These are phyloP conservation scores for Melocanna baccifera DNA, from an alignment of 176 grass and related monocot species.

Conservation along the genomic window DNA sequence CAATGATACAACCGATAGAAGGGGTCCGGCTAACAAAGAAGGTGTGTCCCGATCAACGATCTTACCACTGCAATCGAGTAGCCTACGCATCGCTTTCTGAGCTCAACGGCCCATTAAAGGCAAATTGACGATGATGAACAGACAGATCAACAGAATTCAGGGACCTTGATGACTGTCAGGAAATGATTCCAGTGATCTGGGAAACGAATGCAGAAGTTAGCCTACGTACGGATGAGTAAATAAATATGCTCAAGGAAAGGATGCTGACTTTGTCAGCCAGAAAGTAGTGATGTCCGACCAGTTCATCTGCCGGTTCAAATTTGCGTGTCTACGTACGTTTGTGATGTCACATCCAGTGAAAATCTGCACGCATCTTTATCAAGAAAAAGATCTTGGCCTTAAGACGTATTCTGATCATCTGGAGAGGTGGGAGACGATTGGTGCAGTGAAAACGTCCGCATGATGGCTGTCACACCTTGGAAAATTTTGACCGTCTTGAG, in stretches of 20 bases:
- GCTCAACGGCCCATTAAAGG: not conserved
- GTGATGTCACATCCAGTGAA: not conserved
- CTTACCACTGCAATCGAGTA: not conserved
- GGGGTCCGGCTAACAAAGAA: not conserved
- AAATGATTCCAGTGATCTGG: not conserved
- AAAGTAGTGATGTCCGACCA: not conserved
- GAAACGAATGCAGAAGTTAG: not conserved
- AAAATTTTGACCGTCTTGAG: not conserved
- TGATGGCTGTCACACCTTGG: not conserved
- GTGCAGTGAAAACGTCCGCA: not conserved
- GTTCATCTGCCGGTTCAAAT: not conserved
- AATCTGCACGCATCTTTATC: not conserved
- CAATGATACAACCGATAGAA: not conserved
- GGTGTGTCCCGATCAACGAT: not conserved
- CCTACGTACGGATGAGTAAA: not conserved
- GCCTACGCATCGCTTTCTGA: slow-evolving; percentile 19
- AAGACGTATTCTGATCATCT: not conserved
- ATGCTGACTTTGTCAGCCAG: not conserved
- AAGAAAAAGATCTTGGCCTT: not conserved
- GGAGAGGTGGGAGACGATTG: not conserved
- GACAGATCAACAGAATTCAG: slow-evolving; percentile 12
- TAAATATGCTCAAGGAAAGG: not conserved
- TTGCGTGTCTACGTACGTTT: not conserved
- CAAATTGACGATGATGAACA: not conserved
- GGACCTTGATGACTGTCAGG: not conserved